Evolutionary conservation across 108 stramenopile species (phyloP).

Genomic region (Chaetoceros muelleri): DNA sequence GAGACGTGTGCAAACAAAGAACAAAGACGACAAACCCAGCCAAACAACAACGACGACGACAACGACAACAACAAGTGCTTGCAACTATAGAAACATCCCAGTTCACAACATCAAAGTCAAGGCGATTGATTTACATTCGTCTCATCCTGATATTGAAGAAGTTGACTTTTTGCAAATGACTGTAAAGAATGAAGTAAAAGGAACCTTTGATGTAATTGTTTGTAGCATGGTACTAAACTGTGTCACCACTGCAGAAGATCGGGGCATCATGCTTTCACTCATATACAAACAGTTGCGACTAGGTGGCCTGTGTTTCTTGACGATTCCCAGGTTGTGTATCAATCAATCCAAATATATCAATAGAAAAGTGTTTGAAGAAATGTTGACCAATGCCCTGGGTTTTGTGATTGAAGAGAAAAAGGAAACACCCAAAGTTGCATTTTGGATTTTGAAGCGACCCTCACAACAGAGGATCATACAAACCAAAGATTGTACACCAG

Average conservation of each 20-base stretch:
- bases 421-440: conserved; percentile 72
- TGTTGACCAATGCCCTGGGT: conserved; percentile 48
- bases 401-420: conserved; percentile 48
- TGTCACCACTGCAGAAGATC: conserved; percentile 61
- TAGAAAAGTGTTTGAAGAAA: conserved; percentile 31
- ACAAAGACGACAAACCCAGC: conserved; percentile 2
- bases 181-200: background rate
- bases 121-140: conserved; percentile 83
- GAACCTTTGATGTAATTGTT: conserved; percentile 55
- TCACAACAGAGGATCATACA: background rate
- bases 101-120: conserved; percentile 18
- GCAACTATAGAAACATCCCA: background rate
- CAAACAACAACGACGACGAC: background rate
- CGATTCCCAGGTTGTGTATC: conserved; percentile 65
- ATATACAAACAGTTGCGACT: conserved; percentile 62
- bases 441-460: conserved; percentile 57
- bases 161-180: conserved; percentile 69
- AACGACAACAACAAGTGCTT: background rate
- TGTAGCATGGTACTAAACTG: conserved; percentile 95
- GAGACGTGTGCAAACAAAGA: background rate
- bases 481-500: background rate
- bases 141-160: conserved; percentile 70
- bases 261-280: conserved; percentile 74
- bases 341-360: conserved; percentile 59
- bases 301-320: conserved; percentile 72